Base-by-base conservation (phyloP, 805 yeast species). In the Cyberlindnera euphorbiiphila region DNA sequence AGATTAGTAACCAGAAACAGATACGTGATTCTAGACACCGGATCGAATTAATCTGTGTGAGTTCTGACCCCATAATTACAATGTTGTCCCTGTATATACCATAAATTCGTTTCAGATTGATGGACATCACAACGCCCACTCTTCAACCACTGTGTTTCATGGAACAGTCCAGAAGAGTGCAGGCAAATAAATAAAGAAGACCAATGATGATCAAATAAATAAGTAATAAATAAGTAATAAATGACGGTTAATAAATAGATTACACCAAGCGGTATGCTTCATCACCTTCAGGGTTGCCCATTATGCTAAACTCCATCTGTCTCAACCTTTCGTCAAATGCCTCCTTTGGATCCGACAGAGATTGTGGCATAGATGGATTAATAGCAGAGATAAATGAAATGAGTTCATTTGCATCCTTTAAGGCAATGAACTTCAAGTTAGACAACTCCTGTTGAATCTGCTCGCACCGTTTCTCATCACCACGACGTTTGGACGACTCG, bases 281-380 rank as follows among this genome's bases (percentile, higher is more conserved):
- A 10, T 46, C 42, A 13, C 46, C 41, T 29, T 50, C 53, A 17
- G 41, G 21, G 22, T 41, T 41, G 0, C 53, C 53, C 28, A 49
- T 25, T 14, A 51, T 51, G n/a, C 42, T 38, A 28, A 42, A 15
- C 25, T 51, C 56, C 51, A 51, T 42, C 32, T 45, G 44, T 14
- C 41, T 36, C 29, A 51, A 18, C 27, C 42, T 42, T 9, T 33
- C 38, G 22, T 38, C 36, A 24, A 47, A 42, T 9, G 20, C 25
- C 8, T 10, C 17, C 12, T 21, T 13, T 12, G 25, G 21, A 16
- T 14, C 10, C 15, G 18, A 38, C 5, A 37, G 22, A 25, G 15
- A 10, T 29, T 10, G 35, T 9, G n/a, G n/a, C n/a, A n/a, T n/a
- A 17, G 34, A 12, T 4, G 32, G 19, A 9, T 11, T 32, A 11